These are phyloP conservation scores for Gorgonomyces haynaldii DNA, from an alignment of 192 early-diverging fungal genomes.

Conservation along the genomic window DNA sequence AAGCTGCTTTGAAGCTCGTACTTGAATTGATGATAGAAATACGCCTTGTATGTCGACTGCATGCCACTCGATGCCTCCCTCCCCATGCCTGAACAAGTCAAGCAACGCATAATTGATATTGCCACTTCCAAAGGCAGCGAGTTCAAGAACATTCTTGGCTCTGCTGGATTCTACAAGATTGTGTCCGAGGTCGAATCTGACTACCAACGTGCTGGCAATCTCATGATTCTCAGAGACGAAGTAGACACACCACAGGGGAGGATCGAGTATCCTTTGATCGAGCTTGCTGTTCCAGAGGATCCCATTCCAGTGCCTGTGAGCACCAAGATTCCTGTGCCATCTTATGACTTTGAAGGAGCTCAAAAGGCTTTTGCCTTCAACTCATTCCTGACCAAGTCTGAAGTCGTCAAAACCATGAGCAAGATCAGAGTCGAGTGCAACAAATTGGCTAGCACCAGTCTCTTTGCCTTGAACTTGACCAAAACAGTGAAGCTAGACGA, in stretches of 20 bases:
- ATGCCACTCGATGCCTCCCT: constrained; percentile 31
- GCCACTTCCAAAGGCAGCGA: constrained; percentile 10
- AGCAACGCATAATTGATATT: constrained; percentile 13
- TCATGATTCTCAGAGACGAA: constrained; percentile 35
- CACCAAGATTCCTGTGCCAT: constrained; percentile 12
- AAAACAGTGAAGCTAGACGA: constrained; percentile 48
- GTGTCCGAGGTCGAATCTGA: constrained; percentile 32
- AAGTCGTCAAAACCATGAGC: constrained; percentile 38
- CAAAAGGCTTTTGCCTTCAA: constrained; percentile 31
- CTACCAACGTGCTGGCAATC: constrained; percentile 35
- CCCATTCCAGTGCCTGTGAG: neutral
- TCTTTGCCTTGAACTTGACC: constrained; percentile 28
- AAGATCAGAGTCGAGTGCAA: constrained; percentile 44
- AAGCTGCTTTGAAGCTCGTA: constrained; percentile 24
- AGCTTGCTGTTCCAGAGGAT: constrained; percentile 6
- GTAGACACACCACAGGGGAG: constrained; percentile 10
- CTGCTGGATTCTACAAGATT: constrained; percentile 8
- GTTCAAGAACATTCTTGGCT: constrained; percentile 9
- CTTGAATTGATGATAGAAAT: constrained; percentile 16
- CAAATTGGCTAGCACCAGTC: constrained; percentile 22
- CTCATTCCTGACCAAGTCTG: constrained; percentile 42
- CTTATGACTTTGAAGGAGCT: constrained; percentile 29
- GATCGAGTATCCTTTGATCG: neutral
- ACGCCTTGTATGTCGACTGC: constrained; percentile 38
- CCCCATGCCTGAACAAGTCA: constrained; percentile 11